These are phyloP conservation scores for Didymella pomorum DNA, from an alignment of 2,329 filamentous ascomycete species.

Conservation along the genomic window DNA sequence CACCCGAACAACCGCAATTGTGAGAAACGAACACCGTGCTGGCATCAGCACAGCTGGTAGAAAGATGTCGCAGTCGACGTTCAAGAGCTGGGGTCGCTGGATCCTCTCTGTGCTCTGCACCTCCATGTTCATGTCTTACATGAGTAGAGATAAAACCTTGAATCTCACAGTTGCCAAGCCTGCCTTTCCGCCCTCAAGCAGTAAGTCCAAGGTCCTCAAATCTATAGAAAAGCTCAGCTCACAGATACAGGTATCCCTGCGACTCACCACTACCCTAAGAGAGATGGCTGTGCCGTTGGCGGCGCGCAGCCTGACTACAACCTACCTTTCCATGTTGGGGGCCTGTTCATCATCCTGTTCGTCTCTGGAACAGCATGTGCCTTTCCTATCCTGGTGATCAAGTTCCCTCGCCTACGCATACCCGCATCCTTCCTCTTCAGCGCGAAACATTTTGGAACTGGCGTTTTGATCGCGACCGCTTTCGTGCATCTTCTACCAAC, in stretches of 20 bases:
- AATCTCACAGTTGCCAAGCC: slow-evolving; percentile 11
- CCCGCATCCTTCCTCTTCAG: slow-evolving; percentile 67
- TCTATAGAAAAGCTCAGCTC: not conserved
- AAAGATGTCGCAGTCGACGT: not conserved
- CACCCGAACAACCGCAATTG: slow-evolving; percentile 36
- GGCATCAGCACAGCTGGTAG: slow-evolving; percentile 16
- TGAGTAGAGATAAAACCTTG: slow-evolving; percentile 15
- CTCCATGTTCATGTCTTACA: slow-evolving; percentile 35
- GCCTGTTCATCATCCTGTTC: slow-evolving; percentile 47
- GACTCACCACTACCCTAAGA: slow-evolving; percentile 23
- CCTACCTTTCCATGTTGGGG: slow-evolving; percentile 41
- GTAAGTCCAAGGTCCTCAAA: slow-evolving; percentile 16
- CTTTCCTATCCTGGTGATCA: slow-evolving; percentile 67
- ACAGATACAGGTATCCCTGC: slow-evolving; percentile 14
- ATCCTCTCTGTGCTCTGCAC: slow-evolving; percentile 37
- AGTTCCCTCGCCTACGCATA: slow-evolving; percentile 67
- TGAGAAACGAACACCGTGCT: slow-evolving; percentile 31
- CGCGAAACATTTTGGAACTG: slow-evolving; percentile 69
- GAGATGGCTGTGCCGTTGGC: slow-evolving; percentile 35
- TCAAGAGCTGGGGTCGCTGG: slow-evolving; percentile 35
- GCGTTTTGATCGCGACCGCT: slow-evolving; percentile 81
- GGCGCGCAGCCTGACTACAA: slow-evolving; percentile 38
- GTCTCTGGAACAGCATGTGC: slow-evolving; percentile 60
- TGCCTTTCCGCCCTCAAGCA: slow-evolving; percentile 13
- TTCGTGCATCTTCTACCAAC: slow-evolving; percentile 77